Percentiles rank a stretch among this genome's conserved stretches.
Conservation (phyloP, 1,139 yeast species). For the Wickerhamiella pararugosa region DNA sequence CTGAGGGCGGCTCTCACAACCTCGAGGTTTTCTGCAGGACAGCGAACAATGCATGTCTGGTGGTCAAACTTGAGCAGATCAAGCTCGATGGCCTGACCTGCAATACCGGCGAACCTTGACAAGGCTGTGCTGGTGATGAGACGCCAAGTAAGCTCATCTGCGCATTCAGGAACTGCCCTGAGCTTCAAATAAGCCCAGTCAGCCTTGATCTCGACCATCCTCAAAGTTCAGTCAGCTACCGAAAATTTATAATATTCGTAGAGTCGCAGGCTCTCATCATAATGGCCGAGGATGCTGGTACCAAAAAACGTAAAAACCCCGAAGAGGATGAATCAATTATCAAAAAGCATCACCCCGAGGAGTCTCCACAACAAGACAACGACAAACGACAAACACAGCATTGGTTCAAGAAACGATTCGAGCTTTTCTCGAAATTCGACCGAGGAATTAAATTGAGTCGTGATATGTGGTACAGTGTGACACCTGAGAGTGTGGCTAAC, state of each 20-base stretch:
- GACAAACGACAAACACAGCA: constrained; percentile 19
- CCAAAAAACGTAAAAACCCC: not conserved
- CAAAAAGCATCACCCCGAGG: not conserved
- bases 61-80: constrained; percentile 25
- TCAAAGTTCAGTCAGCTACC: constrained; percentile 5
- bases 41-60: constrained; percentile 11
- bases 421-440: constrained; percentile 44
- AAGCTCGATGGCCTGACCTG: constrained; percentile 30
- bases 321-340: not conserved
- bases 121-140: constrained; percentile 25
- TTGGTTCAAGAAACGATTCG: constrained; percentile 48
- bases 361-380: not conserved
- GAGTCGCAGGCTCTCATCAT: not conserved
- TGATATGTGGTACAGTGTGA: constrained; percentile 83
- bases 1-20: constrained; percentile 12
- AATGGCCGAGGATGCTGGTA: not conserved
- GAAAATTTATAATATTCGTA: not conserved
- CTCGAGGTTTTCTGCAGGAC: constrained; percentile 9
- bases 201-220: constrained; percentile 16
- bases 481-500: constrained; percentile 44
- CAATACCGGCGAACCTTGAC: constrained; percentile 26
- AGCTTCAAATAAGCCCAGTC: constrained; percentile 29
- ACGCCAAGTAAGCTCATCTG: constrained; percentile 33
- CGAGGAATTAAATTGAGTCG: constrained; percentile 59
- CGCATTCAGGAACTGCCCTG: constrained; percentile 13